Evolutionary conservation across 2,329 filamentous ascomycete genomes (phyloP).

Genomic region (Xylaria sp.): DNA sequence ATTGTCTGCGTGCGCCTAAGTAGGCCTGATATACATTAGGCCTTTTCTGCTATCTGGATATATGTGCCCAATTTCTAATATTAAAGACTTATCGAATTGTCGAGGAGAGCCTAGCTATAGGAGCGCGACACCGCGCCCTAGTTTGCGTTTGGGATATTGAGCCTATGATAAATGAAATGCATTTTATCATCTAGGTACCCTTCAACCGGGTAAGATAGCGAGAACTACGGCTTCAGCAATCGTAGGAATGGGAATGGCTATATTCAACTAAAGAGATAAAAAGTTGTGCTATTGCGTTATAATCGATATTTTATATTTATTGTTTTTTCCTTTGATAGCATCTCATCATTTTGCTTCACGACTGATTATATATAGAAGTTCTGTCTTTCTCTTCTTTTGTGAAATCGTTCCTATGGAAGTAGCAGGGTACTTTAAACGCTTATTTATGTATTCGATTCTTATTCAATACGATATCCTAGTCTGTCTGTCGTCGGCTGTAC

Average conservation of each 20-base stretch:
- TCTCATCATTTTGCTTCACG: too few relatives aligned
- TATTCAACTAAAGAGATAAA: too few relatives aligned
- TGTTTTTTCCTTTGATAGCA: too few relatives aligned
- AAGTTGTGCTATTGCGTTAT: too few relatives aligned
- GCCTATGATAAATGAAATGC: neutral
- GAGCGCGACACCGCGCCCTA: neutral
- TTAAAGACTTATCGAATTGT: neutral
- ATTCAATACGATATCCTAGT: too few relatives aligned
- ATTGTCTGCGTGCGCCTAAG: slow-evolving; percentile 1
- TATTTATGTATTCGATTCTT: too few relatives aligned
- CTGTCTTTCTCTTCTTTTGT: too few relatives aligned
- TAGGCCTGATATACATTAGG: neutral
- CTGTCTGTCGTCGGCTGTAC: too few relatives aligned
- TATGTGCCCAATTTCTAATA: neutral
- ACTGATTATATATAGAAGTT: too few relatives aligned
- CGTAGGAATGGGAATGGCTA: neutral
- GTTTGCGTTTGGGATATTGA: neutral
- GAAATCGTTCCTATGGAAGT: too few relatives aligned
- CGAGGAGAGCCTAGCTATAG: neutral
- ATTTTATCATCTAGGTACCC: neutral
- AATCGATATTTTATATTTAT: too few relatives aligned
- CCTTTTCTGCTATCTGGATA: neutral
- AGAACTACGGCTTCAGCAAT: neutral
- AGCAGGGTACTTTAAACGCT: too few relatives aligned
- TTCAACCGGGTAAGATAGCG: neutral